Conservation (phyloP, 164 flowering plant genomes). For the Macadamia integrifolia region DNA sequence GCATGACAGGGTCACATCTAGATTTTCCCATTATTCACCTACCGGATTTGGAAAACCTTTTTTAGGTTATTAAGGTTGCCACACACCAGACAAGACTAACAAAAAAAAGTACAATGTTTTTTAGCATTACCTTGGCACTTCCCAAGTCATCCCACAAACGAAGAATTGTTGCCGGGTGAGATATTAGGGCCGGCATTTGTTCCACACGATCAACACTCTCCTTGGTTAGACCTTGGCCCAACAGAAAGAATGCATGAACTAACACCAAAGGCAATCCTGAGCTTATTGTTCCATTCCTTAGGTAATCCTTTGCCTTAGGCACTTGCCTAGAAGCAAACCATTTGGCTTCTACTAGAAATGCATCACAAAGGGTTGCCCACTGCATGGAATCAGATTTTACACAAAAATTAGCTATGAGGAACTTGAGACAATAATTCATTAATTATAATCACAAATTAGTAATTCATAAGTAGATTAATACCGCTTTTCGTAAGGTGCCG, state of each 20-base stretch:
- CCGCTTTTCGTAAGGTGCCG: too few species aligned
- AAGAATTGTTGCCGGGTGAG: conserved; percentile 37
- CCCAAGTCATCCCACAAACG: conserved; percentile 66
- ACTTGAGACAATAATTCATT: too few species aligned
- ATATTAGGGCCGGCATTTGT: conserved; percentile 16
- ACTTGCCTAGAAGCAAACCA: conserved; percentile 36
- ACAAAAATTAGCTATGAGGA: too few species aligned
- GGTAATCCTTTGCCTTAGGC: conserved; percentile 37
- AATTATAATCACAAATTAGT: too few species aligned
- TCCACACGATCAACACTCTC: conserved; percentile 20
- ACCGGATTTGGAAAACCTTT: too few species aligned
- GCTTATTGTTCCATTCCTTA: conserved; percentile 26
- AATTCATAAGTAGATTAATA: too few species aligned
- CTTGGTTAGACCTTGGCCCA: conserved; percentile 31
- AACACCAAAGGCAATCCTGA: conserved; percentile 41
- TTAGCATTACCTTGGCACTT: conserved; percentile 40
- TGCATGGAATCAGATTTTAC: conserved; percentile 10
- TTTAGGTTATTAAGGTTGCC: too few species aligned
- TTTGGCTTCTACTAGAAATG: conserved; percentile 51
- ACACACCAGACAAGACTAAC: too few species aligned
- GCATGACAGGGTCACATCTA: too few species aligned
- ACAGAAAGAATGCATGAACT: conserved; percentile 40
- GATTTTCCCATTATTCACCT: too few species aligned
- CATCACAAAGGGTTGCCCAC: conserved; percentile 46
- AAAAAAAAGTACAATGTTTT: neutral